Evolutionary conservation across 495 filamentous ascomycete species (phyloP).

Genomic region (Podospora appendiculata): DNA sequence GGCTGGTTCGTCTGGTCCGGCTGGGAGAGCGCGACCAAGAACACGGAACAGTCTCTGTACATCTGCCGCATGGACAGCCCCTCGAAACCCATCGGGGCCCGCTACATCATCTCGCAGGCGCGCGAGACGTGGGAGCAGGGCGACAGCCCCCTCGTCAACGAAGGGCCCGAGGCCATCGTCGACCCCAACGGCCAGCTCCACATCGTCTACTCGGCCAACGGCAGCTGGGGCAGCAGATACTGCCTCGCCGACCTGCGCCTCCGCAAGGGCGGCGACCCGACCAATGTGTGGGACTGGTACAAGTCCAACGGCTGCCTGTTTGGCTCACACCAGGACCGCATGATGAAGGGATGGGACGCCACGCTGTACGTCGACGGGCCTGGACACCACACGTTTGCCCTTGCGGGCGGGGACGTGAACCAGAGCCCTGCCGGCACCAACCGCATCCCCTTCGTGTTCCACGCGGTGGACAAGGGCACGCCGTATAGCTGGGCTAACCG

Average conservation of each 20-base stretch:
- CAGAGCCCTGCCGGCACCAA: constrained; percentile 5
- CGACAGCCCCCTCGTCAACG: neutral
- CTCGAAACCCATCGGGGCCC: neutral
- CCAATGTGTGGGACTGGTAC: constrained; percentile 10
- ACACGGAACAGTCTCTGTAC: constrained; percentile 5
- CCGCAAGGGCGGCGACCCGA: constrained; percentile 5
- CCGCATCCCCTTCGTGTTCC: constrained; percentile 5
- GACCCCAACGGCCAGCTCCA: constrained; percentile 6
- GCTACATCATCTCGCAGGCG: constrained; percentile 4
- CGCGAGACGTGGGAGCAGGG: constrained; percentile 6
- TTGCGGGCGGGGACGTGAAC: constrained; percentile 3
- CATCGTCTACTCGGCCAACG: constrained; percentile 8
- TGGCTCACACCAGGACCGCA: constrained; percentile 4
- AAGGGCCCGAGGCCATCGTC: constrained; percentile 6
- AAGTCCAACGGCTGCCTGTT: constrained; percentile 9
- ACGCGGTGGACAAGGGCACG: constrained; percentile 9
- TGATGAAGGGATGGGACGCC: constrained; percentile 10
- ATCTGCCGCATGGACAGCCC: constrained; percentile 7
- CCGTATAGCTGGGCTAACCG: constrained; percentile 7
- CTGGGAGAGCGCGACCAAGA: constrained; percentile 5
- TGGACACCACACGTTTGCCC: constrained; percentile 8
- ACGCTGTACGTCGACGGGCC: constrained; percentile 6
- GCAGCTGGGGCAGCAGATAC: constrained; percentile 7
- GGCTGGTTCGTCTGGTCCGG: constrained; percentile 9
- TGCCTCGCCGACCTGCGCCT: constrained; percentile 8